phyloP scores from a whole-genome alignment of 495 filamentous ascomycete genomes.

The Staphylotrichum tortipilum region DNA sequence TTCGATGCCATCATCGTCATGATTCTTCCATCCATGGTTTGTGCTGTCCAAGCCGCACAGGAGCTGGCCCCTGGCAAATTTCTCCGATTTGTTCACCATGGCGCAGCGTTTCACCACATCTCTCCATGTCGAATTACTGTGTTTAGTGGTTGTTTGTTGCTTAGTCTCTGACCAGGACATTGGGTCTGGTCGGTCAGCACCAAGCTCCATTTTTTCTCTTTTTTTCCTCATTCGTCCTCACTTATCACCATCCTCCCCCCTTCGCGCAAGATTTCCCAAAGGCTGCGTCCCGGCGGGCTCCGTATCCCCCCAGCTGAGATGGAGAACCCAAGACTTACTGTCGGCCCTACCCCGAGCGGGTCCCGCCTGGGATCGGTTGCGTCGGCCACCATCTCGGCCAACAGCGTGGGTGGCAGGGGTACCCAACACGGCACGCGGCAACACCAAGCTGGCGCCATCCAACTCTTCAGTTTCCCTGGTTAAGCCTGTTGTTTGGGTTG shows the following conservation, averaged over 20 bases:
- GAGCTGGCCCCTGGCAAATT: background rate
- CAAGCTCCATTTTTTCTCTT: no score
- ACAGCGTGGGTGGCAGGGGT: background rate
- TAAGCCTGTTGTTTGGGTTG: background rate
- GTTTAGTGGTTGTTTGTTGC: no score
- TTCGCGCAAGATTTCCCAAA: background rate
- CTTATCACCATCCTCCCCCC: no score
- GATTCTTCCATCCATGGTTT: no score
- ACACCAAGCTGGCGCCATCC: background rate
- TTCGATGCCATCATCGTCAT: no score
- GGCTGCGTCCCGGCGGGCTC: background rate
- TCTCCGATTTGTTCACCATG: conserved; percentile 15
- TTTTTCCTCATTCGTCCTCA: no score
- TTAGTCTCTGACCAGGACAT: conserved; percentile 5
- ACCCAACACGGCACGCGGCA: background rate
- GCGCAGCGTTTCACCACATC: background rate
- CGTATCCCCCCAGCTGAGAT: background rate
- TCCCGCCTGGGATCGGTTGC: background rate
- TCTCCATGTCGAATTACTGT: no score
- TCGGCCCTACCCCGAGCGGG: background rate
- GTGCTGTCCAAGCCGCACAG: background rate
- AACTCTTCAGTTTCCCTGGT: background rate
- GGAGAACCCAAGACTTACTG: background rate
- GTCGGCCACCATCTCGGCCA: no score
- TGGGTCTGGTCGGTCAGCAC: conserved; percentile 8